Conservation (phyloP, 139 green algal genomes). For the Volvox africanus region DNA sequence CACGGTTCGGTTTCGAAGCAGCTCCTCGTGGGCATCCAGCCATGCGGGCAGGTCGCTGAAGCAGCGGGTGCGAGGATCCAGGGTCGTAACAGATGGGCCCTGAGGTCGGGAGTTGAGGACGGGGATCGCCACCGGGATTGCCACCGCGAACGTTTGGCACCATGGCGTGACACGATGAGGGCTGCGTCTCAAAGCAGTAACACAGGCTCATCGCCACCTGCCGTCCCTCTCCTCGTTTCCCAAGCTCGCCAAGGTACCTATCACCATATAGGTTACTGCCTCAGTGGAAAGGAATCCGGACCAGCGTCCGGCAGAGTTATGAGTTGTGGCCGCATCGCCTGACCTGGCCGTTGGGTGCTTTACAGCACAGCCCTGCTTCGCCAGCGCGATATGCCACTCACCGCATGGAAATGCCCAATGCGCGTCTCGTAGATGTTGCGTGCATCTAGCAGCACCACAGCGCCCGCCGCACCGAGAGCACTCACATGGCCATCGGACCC, state of each 20-base stretch:
- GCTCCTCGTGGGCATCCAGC: conserved; percentile 66
- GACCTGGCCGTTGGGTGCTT: not conserved
- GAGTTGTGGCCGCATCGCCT: too few species aligned
- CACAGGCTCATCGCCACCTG: too few species aligned
- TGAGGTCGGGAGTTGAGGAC: not conserved
- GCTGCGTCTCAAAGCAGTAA: too few species aligned
- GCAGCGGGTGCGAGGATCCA: conserved; percentile 73
- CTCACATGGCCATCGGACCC: too few species aligned
- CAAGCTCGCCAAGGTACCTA: too few species aligned
- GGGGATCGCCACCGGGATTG: not conserved
- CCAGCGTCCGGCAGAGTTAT: too few species aligned
- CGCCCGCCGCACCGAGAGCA: not conserved
- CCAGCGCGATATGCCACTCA: not conserved
- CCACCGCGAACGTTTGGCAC: too few species aligned
- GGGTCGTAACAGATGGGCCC: conserved; percentile 50
- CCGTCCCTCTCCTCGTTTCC: too few species aligned
- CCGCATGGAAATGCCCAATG: conserved; percentile 71
- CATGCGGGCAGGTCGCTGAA: conserved; percentile 85
- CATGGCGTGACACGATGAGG: too few species aligned
- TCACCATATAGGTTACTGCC: too few species aligned
- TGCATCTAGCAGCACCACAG: conserved; percentile 80
- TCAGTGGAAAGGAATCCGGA: too few species aligned
- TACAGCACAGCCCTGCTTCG: not conserved
- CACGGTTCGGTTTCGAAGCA: conserved; percentile 45
- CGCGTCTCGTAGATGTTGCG: conserved; percentile 85